Base-by-base conservation (phyloP, 2,329 filamentous ascomycete genomes). In the Botrytis fabae region DNA sequence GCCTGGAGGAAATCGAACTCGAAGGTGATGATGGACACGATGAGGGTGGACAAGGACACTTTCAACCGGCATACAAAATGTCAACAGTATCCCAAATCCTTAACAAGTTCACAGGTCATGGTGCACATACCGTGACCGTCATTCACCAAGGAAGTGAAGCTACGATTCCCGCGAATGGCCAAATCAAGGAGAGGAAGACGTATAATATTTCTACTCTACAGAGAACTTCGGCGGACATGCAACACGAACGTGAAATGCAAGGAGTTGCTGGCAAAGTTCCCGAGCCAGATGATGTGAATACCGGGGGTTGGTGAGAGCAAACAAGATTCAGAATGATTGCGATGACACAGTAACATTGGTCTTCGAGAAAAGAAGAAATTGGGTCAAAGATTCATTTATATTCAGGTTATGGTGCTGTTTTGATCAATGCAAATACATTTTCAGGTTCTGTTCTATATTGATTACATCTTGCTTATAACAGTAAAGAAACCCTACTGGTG, bases 1-100 rank as follows among this genome's bases (percentile, higher is more conserved):
- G 66, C 44, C 48, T 73, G 25, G 65, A 59, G 2, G 71, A 73
- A 6, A 68, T 40, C 3, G 70, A 68, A 46, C 40, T 51, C 12
- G 44, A 59, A 16, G 46, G 38, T 32, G 70, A 68, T n/a, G 62
- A 14, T 20, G 46, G 38, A n/a, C 60, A 62, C 54, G 54, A 28
- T 32, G 59, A 61, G 12, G 10, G 10, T 16, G 25, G 60, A 18
- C 46, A n/a, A 16, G 28, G 46, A 35, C 25, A 44, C 16, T 48
- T 20, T 14, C 61, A 59, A 28, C 46, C 14, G 7, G 61, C 16
- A 28, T 44, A 72, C 32, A 72, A 68, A 40, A 66, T 68, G 70
- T 72, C 70, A 48, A 72, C 70, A 6, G 70, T 72, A 38, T 72
- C 70, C 38, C 70, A 59, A 20, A 72, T 72, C 35, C 40, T 68